A percentile compares a stretch with the other conserved stretches of the same genome.
Conservation (phyloP, 163 green algal species). For the Prototheca wickerhamii region DNA sequence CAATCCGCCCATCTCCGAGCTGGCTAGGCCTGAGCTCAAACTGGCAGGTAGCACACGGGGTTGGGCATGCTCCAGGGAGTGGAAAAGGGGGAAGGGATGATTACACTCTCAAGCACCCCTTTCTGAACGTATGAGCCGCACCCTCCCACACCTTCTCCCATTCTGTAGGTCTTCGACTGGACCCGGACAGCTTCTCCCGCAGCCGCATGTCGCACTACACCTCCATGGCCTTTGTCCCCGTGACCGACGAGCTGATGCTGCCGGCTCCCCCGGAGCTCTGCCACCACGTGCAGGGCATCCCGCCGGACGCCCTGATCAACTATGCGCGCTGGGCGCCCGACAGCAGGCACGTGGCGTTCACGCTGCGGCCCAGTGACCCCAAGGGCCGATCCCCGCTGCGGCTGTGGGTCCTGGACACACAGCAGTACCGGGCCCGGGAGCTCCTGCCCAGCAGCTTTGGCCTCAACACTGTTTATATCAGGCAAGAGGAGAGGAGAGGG, state of each 20-base stretch:
- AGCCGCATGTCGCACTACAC: constrained; percentile 78
- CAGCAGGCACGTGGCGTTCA: constrained; percentile 76
- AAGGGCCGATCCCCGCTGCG: constrained; percentile 57
- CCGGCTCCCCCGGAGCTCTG: constrained; percentile 22
- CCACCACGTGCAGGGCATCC: constrained; percentile 37
- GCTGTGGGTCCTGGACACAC: constrained; percentile 74
- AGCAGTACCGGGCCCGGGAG: constrained; percentile 45
- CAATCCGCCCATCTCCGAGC: constrained; percentile 74
- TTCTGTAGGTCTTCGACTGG: constrained; percentile 75
- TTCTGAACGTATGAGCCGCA: background rate
- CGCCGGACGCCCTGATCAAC: constrained; percentile 64
- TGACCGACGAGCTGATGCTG: constrained; percentile 37
- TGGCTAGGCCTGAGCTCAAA: constrained; percentile 87
- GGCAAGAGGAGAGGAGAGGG: constrained; percentile 47
- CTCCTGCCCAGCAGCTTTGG: constrained; percentile 36
- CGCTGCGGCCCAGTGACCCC: constrained; percentile 50
- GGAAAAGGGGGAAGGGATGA: too few relatives aligned
- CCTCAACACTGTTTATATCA: constrained; percentile 75
- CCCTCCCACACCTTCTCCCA: background rate
- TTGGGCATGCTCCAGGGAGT: too few relatives aligned
- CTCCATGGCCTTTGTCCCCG: constrained; percentile 19
- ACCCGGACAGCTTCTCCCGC: constrained; percentile 64
- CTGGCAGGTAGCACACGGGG: constrained; percentile 50
- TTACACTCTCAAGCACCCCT: background rate
- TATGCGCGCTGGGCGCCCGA: constrained; percentile 78